These are phyloP conservation scores for Yarrowia sp. DNA, from an alignment of 805 yeast genomes.

Conservation along the genomic window DNA sequence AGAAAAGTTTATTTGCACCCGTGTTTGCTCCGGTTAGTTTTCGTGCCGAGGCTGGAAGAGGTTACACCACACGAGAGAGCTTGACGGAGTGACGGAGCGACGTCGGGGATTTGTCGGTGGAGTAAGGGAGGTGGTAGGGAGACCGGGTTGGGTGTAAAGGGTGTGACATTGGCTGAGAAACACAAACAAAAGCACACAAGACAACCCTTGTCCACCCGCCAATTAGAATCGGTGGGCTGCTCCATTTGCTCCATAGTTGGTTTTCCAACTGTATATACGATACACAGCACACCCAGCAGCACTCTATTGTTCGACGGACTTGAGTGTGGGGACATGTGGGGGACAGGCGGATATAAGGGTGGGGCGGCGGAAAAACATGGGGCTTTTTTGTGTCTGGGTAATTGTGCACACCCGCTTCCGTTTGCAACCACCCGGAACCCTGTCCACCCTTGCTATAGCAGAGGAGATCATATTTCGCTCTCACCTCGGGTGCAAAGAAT, in stretches of 20 bases:
- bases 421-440: not conserved
- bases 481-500: constrained; percentile 36
- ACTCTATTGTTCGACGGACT: constrained; percentile 22
- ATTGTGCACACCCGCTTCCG: not conserved
- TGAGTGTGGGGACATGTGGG: constrained; percentile 28
- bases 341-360: constrained; percentile 22
- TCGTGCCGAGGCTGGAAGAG: constrained; percentile 35
- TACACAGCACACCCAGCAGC: not conserved
- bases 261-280: constrained; percentile 6
- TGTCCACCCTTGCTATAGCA: not conserved
- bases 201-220: not conserved
- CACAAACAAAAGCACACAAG: no score
- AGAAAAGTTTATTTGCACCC: constrained; percentile 16
- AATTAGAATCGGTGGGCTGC: constrained; percentile 25
- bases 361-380: not conserved
- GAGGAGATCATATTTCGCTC: constrained; percentile 5
- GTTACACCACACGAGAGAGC: not conserved
- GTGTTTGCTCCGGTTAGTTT: constrained; percentile 35
- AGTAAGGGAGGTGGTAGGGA: no score
- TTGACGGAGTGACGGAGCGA: not conserved
- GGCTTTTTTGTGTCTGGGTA: not conserved
- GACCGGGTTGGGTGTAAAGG: no score
- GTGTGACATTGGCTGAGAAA: no score
- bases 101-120: constrained; percentile 10
- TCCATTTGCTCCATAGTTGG: constrained; percentile 25